A percentile compares a stretch with the other conserved stretches of the same genome.
phyloP scores from a whole-genome alignment of 106 monocot genomes.

The Triglochin maritima region DNA sequence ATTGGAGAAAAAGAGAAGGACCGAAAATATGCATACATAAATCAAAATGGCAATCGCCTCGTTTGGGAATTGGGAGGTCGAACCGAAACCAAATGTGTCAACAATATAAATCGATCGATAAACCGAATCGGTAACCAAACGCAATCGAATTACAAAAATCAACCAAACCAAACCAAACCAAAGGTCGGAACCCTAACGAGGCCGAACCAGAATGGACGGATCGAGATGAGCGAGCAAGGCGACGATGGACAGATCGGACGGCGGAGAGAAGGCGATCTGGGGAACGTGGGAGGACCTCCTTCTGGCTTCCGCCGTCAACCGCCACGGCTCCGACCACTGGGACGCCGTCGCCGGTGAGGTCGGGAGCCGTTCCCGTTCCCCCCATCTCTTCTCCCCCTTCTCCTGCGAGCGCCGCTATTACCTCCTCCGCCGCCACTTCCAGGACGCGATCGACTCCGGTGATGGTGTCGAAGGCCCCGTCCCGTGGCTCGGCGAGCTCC shows the following conservation, averaged over 20 bases:
- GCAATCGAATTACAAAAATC: too few species aligned
- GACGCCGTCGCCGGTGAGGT: conserved; percentile 72
- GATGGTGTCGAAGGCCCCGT: conserved; percentile 1
- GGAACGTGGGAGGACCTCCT: conserved; percentile 89
- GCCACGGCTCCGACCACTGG: conserved; percentile 64
- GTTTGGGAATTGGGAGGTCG: too few species aligned
- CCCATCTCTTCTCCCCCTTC: conserved; percentile 31
- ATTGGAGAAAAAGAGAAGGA: too few species aligned
- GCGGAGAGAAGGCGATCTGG: conserved; percentile 53
- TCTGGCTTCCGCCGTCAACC: conserved; percentile 63
- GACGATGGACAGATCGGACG: conserved; percentile 48
- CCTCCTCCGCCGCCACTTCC: conserved; percentile 46
- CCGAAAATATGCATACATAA: too few species aligned
- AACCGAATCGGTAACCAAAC: too few species aligned
- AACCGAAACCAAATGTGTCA: too few species aligned
- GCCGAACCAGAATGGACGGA: too few species aligned
- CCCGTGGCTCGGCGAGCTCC: conserved; percentile 60
- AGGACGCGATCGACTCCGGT: neutral
- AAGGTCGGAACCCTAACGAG: too few species aligned
- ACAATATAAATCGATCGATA: too few species aligned
- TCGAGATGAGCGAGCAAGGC: too few species aligned
- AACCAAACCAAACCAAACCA: too few species aligned
- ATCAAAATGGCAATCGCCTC: too few species aligned
- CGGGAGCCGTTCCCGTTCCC: conserved; percentile 33
- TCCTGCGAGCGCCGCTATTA: conserved; percentile 37